Base-by-base conservation (phyloP, 2,329 filamentous ascomycete genomes). In the Sporothrix brasiliensis region DNA sequence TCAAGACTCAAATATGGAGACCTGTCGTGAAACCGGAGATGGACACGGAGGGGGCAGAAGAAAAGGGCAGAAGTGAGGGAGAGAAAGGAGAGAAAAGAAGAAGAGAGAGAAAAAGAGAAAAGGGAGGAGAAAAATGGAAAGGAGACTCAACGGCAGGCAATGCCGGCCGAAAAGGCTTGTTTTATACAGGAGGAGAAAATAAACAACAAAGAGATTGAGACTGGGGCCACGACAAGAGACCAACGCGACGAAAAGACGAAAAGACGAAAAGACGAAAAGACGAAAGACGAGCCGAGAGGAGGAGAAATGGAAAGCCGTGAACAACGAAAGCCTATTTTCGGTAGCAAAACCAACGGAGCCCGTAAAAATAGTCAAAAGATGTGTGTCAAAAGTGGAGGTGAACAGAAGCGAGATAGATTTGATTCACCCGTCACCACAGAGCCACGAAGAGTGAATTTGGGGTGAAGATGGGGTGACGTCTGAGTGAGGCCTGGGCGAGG, bases 21-120 rank as follows among this genome's bases (percentile, higher is more conserved):
- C 24, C 47, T 50, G 24, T 50, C 34, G 61, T 65, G 61, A 44
- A 65, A 65, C 61, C 61, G 61, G 61, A 50, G 60, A 34, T 34
- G 21, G 14, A 44, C 16, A 10, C 14, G 11, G 41, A 6, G 61
- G 16, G 16, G 13, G 10, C 1, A 34, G 24, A 16, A 50, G 44
- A 34, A 11, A 11, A 21, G 11, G 14, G 14, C 2, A 21, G 6
- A 41, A 5, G 49, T 2, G 58, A 16, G 14, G 7, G 21, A 9
- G 34, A 19, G 21, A n/a, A 3, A 34, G 24, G 44, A 65, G 24
- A 34, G 14, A 16, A 24, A 16, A 27, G 14, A 4, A 21, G 9
- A 24, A 10, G 47, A 6, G 60, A 19, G 7, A 19, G 21, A 4
- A 49, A 49, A 27, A 3, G 10, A 47, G 10, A 39, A n/a, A 21